Base-by-base conservation (phyloP, 176 grass and related monocot genomes). In the Ampelocalamus luodianensis region DNA sequence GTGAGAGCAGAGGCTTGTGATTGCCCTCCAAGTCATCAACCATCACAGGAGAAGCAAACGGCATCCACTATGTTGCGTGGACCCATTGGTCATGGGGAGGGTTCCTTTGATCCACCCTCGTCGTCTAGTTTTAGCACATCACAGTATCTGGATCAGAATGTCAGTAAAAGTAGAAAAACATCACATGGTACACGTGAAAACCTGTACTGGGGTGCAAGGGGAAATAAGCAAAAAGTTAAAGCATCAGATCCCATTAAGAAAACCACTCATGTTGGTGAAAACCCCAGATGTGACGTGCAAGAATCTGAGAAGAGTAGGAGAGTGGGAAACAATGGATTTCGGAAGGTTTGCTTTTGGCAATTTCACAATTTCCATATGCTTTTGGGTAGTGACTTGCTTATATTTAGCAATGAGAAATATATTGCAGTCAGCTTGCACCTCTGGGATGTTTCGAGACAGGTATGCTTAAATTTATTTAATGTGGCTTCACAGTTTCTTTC, bases 381-480 rank as follows among this genome's bases (percentile, higher is more conserved):
- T 90, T 91, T 99, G 55, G 96, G 93, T 61, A 96, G 91, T 36
- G 96, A 99, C 84, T 94, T 99, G 74, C 91, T 99, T 87, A 87
- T 99, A 83, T 96, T 95, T 86, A 96, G 96, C 90, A 99, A 95
- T 82, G 96, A 99, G 74, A 94, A 96, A 85, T 99, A 99, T 84
- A 86, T 89, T 58, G 91, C 96, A 37, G 93, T 99, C 46, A 99
- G 96, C 79, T 93, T 99, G 82, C 96, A 99, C 82, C 90, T 99
- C 20, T 99, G 91, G 96, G 96, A 99, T 89, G 62, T 99, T 65
- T 99, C 93, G 10, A 90, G 96, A 87, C 93, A 92, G 93, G 96
- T 99, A 90, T 72, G 68, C 22, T 80, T 82, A 84, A 16, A 69
- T 95, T 85, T 32, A 11, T 53, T 83, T 27, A 39, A 79, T 85